phyloP scores from a whole-genome alignment of 306 rosid species.

The Oemleria cerasiformis region DNA sequence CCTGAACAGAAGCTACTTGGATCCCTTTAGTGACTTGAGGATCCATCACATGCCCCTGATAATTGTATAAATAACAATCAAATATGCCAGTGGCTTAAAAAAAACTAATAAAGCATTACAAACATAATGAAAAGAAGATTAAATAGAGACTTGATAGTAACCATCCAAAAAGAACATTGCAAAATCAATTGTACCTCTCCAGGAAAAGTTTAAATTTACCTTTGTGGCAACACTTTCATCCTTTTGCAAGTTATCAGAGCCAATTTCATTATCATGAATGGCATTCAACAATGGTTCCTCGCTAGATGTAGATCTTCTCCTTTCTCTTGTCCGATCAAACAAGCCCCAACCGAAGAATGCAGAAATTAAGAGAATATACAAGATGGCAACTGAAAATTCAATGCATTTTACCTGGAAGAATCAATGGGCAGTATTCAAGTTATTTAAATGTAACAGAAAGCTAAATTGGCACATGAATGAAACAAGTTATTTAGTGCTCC shows the following conservation, averaged over 20 bases:
- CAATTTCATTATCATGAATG: conserved; percentile 34
- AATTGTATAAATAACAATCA: conserved; percentile 14
- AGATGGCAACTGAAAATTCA: conserved; percentile 63
- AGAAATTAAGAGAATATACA: conserved; percentile 58
- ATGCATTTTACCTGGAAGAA: conserved; percentile 69
- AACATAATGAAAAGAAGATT: conserved; percentile 6
- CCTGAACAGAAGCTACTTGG: conserved; percentile 67
- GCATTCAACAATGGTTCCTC: conserved; percentile 67
- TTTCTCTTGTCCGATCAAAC: conserved; percentile 51
- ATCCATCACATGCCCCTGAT: conserved; percentile 41
- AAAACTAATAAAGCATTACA: conserved; percentile 10
- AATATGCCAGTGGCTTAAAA: conserved; percentile 18
- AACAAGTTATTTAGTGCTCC: conserved; percentile 5
- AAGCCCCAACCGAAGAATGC: conserved; percentile 74
- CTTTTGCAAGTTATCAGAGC: conserved; percentile 37
- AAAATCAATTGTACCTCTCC: not conserved
- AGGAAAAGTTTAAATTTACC: conserved; percentile 38
- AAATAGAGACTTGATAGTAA: conserved; percentile 5
- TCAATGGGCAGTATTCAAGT: conserved; percentile 27
- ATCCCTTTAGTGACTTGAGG: conserved; percentile 35
- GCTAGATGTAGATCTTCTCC: conserved; percentile 41
- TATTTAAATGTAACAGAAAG: conserved; percentile 21
- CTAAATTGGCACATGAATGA: not conserved
- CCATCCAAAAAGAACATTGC: not conserved
- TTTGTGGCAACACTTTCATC: conserved; percentile 36